Conservation (phyloP, 495 filamentous ascomycete genomes). For the Penicillium flavigenum region DNA sequence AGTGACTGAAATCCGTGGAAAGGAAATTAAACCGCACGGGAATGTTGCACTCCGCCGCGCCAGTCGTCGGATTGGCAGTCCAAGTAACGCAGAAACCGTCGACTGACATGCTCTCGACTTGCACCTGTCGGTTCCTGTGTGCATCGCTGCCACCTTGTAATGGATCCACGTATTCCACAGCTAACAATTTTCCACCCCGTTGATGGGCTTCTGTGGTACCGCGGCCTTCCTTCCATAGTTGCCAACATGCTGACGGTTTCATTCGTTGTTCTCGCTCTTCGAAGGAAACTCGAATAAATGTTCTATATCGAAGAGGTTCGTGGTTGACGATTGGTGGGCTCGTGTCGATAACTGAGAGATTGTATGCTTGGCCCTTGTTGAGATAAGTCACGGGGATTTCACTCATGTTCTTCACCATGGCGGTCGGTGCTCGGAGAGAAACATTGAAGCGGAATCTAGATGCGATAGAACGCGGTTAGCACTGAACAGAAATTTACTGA, state of each 20-base stretch:
- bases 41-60: slow-evolving; percentile 69
- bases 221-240: slow-evolving; percentile 91
- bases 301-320: slow-evolving; percentile 65
- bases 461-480: slow-evolving; percentile 7
- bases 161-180: slow-evolving; percentile 88
- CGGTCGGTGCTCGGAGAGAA: slow-evolving; percentile 88
- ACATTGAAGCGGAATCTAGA: slow-evolving; percentile 86
- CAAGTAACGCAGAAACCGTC: slow-evolving; percentile 91
- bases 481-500: not conserved
- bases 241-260: slow-evolving; percentile 83
- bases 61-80: slow-evolving; percentile 63
- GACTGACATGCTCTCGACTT: slow-evolving; percentile 79
- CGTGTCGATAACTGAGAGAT: slow-evolving; percentile 70
- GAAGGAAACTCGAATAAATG: slow-evolving; percentile 87
- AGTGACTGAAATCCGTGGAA: slow-evolving; percentile 97
- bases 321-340: slow-evolving; percentile 47
- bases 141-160: slow-evolving; percentile 67
- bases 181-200: slow-evolving; percentile 79
- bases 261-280: slow-evolving; percentile 88
- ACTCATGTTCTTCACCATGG: slow-evolving; percentile 85
- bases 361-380: slow-evolving; percentile 94
- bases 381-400: slow-evolving; percentile 95
- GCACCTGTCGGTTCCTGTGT: slow-evolving; percentile 67
- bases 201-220: slow-evolving; percentile 88
- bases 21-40: slow-evolving; percentile 96